Evolutionary conservation across 2,329 filamentous ascomycete genomes (phyloP), one percentile per base, ranked within the genome.

Genomic region (Aspergillus ochraceus): DNA sequence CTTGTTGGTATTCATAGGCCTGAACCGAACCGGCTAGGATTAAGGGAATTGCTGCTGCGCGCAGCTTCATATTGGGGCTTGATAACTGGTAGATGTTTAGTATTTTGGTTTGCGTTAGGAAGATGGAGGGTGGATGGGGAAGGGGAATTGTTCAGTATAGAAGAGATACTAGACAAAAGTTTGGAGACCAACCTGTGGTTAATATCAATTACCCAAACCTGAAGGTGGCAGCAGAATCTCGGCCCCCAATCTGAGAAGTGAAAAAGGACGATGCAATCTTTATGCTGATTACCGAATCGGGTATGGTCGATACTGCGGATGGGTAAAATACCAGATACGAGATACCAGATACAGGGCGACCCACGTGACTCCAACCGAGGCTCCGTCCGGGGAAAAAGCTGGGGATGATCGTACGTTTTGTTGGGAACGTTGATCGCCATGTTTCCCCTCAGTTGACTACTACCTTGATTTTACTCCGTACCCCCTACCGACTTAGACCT

Each of bases 381-480:
- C 66, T 50, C 32, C 11, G 55, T 49, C 66, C 68, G 67, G 68
- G 70, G 67, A 68, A 68, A 68, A 62, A 59, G 60, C 64, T 61
- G 60, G 65, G 65, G 70, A 59, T 54, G 64, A 66, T 67, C 68
- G 42, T 47, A 56, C 57, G 52, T 61, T 64, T 64, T 67, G 65
- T 71, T 70, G 62, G 67, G 65, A 68, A 61, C 59, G 42, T 47
- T 24, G 22, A 47, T 47, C 45, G 22, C 19, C 30, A 12, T 46
- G 14, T 42, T 55, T 26, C 47, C 52, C 26, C 55, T 56, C 24
- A 19, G 20, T 32, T 49, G 26, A 6, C 24, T 29, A 11, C 22
- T 3, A 19, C 20, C 14, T 55, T 8, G 19, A 22, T 49, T 42
- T 26, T n/a, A 6, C 22, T 60, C 30, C 45, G 12, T 17, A 20